Evolutionary conservation across 371 early-diverging fungal genomes (phyloP).

Genomic region (Apophysomyces elegans): DNA sequence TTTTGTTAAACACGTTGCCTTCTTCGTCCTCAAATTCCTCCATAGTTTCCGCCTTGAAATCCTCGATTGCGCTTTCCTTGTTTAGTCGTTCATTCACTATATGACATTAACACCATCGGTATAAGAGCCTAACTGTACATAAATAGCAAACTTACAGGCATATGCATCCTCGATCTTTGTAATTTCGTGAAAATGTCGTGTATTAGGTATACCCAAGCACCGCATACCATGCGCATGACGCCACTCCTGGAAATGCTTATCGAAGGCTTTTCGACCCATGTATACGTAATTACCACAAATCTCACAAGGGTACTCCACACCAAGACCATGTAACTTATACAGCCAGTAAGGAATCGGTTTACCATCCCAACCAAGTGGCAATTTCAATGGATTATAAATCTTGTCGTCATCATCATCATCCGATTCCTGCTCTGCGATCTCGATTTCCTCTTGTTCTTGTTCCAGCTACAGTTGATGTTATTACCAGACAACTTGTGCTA

Average conservation of each 20-base stretch:
- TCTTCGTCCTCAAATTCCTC: slow-evolving; percentile 97
- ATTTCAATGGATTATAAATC: slow-evolving; percentile 95
- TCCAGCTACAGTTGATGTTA: slow-evolving; percentile 28
- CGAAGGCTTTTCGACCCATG: slow-evolving; percentile 97
- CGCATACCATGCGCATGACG: slow-evolving; percentile 96
- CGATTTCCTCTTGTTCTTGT: slow-evolving; percentile 79
- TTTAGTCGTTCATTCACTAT: slow-evolving; percentile 89
- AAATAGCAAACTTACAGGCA: slow-evolving; percentile 67
- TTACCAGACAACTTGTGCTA: neutral
- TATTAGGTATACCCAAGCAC: slow-evolving; percentile 93
- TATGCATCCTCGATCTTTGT: slow-evolving; percentile 91
- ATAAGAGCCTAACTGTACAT: no score
- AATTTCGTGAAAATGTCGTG: slow-evolving; percentile 93
- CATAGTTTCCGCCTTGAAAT: slow-evolving; percentile 72
- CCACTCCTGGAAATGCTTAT: slow-evolving; percentile 96
- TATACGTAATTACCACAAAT: slow-evolving; percentile 97
- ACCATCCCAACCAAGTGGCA: slow-evolving; percentile 98
- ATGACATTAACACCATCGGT: neutral
- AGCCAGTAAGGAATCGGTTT: slow-evolving; percentile 99
- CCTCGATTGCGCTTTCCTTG: slow-evolving; percentile 60
- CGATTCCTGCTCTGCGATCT: slow-evolving; percentile 71
- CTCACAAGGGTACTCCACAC: slow-evolving; percentile 95
- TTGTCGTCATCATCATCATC: slow-evolving; percentile 89
- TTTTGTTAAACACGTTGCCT: slow-evolving; percentile 98
- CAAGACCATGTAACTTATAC: slow-evolving; percentile 96